Evolutionary conservation across 768 basidiomycete species (phyloP).

Genomic region (Rossbeevera mucosa): DNA sequence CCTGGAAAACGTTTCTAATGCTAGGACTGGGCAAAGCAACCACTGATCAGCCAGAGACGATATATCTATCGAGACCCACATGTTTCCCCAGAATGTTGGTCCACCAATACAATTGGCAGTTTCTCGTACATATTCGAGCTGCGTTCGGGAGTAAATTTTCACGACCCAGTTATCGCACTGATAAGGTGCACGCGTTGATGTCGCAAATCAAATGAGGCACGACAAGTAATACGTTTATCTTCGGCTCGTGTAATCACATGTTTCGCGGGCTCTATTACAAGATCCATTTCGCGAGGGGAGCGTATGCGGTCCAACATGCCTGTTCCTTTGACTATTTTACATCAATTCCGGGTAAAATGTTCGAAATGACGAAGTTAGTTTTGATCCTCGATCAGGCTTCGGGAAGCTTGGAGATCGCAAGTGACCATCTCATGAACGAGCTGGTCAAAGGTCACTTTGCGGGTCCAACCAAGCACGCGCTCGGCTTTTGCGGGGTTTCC

Average conservation of each 20-base stretch:
- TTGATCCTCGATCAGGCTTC: slow-evolving; percentile 76
- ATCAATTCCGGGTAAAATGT: background rate
- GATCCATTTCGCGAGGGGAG: background rate
- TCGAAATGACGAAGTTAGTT: slow-evolving; percentile 45
- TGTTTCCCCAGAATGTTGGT: too few species aligned
- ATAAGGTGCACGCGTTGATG: background rate
- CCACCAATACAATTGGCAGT: too few species aligned
- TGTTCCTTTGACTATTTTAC: background rate
- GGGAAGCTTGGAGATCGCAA: slow-evolving; percentile 70
- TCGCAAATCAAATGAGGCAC: background rate
- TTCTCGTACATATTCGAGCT: too few species aligned
- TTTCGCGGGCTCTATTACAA: slow-evolving; percentile 4
- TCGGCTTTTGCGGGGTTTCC: slow-evolving; percentile 93
- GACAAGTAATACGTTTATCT: background rate
- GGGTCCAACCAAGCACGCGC: slow-evolving; percentile 83
- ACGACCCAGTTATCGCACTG: too few species aligned
- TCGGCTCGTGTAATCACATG: background rate
- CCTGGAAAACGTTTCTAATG: slow-evolving; percentile 70
- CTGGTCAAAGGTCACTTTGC: slow-evolving; percentile 74
- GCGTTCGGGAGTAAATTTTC: too few species aligned
- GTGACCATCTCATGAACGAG: slow-evolving; percentile 92
- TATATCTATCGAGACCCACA: background rate
- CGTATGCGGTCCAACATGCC: background rate
- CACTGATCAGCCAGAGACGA: slow-evolving; percentile 6
- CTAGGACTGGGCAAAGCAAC: slow-evolving; percentile 49